Base-by-base conservation (phyloP, 1,139 yeast genomes). In the Arxiozyma bovina region DNA sequence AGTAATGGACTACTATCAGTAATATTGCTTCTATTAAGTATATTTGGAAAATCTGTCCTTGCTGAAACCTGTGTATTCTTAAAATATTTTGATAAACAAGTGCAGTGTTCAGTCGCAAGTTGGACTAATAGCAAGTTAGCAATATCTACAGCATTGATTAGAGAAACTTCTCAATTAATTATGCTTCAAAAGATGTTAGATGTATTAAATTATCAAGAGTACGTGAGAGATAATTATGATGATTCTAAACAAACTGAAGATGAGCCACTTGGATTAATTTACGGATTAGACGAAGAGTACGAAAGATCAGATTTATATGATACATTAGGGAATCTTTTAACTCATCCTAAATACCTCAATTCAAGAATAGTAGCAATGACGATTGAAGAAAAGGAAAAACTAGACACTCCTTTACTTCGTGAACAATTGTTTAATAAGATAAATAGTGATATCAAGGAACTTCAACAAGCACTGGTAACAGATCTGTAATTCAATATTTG, bases 301-400 rank as follows among this genome's bases (percentile, higher is more conserved):
- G 85, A 81, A 56, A 73, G 86, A 58, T 78, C 76, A 22, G 81
- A 79, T 34, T 77, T 89, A 60, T 72, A 75, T 21, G 80, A 77
- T 51, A 78, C 84, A 22, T 70, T 89, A 58, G 82, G 80, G 54
- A 85, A 88, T 62, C 75, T 90, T 53, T 74, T 89, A 58, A 84
- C 91, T 46, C 97, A 91, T 69, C 96, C 96, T 18, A 88, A 88
- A 67, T 90, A 83, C 60, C 73, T 91, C 58, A 79, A 87, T 6
- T 80, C 94, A 6, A 74, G 94, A 57, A 76, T 87, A 2, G 75
- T 78, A 2, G 81, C 91, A 1, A 78, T 86, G 17, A 78, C 82
- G 4, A 55, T 74, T 1, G 94, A 86, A 54, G 94, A 87, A 62
- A 85, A 81, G 60, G 73, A 76, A 48, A 61, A 79, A 18, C 70